Evolutionary conservation across 2,329 filamentous ascomycete genomes (phyloP), one percentile per base, ranked within the genome.

Genomic region (Verticillium alfalfae): DNA sequence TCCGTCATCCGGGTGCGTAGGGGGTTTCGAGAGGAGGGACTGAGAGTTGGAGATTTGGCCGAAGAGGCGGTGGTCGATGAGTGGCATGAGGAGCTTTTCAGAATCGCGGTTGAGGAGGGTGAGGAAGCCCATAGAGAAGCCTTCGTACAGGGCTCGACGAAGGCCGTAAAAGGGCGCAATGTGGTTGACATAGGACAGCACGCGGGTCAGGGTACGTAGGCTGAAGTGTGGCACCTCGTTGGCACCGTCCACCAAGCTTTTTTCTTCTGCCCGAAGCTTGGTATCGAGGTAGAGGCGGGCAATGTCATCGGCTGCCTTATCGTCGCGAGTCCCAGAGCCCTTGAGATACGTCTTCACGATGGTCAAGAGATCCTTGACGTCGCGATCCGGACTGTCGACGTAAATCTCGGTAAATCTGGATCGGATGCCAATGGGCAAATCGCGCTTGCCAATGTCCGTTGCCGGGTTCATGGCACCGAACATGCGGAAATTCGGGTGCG

Each of bases 401-500:
- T 96, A 99, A 26, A 99, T 82, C 74, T 99, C 95, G 0, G 95
- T 98, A 71, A 99, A 99, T 57, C 93, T 86, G 9, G 93, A 96
- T 61, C 94, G 84, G 54, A 98, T 86, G 1, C 94, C 93, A 60
- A 91, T 87, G 0, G 94, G 93, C 16, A 99, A 79, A 73, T 99
- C 95, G 61, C 94, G 89, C 77, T 99, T 99, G 64, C 96, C 95
- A 61, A 97, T 88, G 78, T 99, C 95, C 3, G 95, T 99, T 5
- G 95, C 95, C 36, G 95, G 95, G 70, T 99, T 99, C 95, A 99
- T 99, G 34, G 96, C 95, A 59, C 92, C 96, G 71, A 99, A 99
- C 15, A 99, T 91, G 45, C 95, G 88, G 73, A 99, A 99, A 66
- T 97, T 88, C 0, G 92, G 89, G 73, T 99, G 94, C 0, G 93